These are phyloP conservation scores for Botrytis porri DNA, from an alignment of 2,329 filamentous ascomycete species.

Conservation along the genomic window DNA sequence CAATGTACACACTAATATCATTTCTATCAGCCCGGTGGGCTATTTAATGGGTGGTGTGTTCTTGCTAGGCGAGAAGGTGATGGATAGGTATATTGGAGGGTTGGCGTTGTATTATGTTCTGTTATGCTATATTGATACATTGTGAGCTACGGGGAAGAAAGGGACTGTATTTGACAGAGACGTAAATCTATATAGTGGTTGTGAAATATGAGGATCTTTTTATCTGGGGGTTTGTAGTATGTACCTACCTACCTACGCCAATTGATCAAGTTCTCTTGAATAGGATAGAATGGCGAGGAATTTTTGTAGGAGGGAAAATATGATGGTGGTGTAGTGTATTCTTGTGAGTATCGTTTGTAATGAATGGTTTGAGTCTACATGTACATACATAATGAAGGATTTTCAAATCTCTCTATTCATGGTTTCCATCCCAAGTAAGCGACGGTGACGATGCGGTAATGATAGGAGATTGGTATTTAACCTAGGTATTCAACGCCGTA, in stretches of 20 bases:
- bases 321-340: not conserved
- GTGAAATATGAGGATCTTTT: not conserved
- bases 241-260: no score
- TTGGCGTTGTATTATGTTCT: not conserved
- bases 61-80: not conserved
- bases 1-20: not conserved
- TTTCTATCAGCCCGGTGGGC: not conserved
- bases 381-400: no score
- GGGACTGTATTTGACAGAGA: no score
- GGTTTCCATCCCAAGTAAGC: not conserved
- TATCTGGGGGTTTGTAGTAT: not conserved
- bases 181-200: no score
- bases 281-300: not conserved
- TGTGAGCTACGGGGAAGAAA: not conserved
- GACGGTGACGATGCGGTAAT: not conserved
- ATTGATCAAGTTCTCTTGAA: not conserved
- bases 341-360: not conserved
- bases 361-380: no score
- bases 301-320: not conserved
- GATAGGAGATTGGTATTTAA: accelerated
- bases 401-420: not conserved
- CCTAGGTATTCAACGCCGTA: not conserved
- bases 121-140: not conserved
- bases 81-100: not conserved
- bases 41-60: not conserved